Base-by-base conservation (phyloP, 768 basidiomycete genomes). In the Mycena olivaceomarginata region DNA sequence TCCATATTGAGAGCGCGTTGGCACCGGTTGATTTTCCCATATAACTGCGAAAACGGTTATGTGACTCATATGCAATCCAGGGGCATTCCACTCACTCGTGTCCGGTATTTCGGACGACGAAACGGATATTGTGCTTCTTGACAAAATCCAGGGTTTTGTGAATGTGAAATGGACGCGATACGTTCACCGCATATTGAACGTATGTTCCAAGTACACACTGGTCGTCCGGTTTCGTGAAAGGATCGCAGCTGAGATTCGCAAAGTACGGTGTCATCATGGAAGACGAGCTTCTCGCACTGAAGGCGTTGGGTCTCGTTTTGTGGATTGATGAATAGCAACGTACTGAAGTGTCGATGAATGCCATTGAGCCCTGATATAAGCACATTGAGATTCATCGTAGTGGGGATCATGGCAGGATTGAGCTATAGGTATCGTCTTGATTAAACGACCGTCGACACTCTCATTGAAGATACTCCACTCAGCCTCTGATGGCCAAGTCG, bases 181-280 rank as follows among this genome's bases (percentile, higher is more conserved):
- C 71, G n/a, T 66, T 65, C 45, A 79, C 74, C 5, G 80, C 66
- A 73, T 80, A 82, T 57, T 80, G 71, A 15, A 79, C 78, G 48
- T 82, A 80, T 9, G 78, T 71, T 5, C 81, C 81, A 37, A 74
- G 67, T 11, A 71, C 41, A 60, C 81, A 82, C n/a, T 57, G 77
- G 8, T 45, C 60, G 0, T 77, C 60, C 25, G 74, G 71, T 1
- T 43, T 13, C 1, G 76, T 77, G 51, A 82, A 82, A 2, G 80
- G 81, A 65, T 82, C 80, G 62, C 81, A 82, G 46, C 80, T 82
- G 64, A 78, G 72, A 46, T 82, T 82, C 5, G 75, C 45, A 45
- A 79, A 80, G 25, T 79, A 63, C 1, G 81, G 75, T 13, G 75
- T 74, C 76, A 80, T 80, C n/a, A 80, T 79, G 4, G 81, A 82